Conservation (phyloP, 768 basidiomycete genomes). For the Thelephora ganbajun region DNA sequence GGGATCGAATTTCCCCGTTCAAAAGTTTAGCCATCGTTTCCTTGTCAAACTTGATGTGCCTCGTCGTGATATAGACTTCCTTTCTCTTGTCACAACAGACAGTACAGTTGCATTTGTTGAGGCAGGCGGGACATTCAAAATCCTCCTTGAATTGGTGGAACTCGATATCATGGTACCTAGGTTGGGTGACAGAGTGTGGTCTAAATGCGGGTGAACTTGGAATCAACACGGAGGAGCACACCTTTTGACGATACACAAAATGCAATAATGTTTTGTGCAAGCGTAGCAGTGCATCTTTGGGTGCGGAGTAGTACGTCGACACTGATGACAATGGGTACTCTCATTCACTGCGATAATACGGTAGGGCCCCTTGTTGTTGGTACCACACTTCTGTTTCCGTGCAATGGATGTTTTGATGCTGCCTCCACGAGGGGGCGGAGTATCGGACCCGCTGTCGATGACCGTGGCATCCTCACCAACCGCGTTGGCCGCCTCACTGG, state of each 20-base stretch:
- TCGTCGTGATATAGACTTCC: slow-evolving; percentile 27
- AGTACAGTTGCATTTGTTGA: slow-evolving; percentile 34
- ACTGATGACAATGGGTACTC: slow-evolving; percentile 23
- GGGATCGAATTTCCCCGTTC: background rate
- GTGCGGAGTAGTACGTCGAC: slow-evolving; percentile 13
- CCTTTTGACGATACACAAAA: slow-evolving; percentile 21
- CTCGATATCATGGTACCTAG: slow-evolving; percentile 25
- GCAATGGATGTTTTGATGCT: too few species aligned
- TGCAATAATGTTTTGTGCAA: slow-evolving; percentile 22
- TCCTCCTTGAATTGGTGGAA: slow-evolving; percentile 16
- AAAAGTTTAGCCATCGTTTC: background rate
- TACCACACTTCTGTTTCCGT: too few species aligned
- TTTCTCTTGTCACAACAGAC: slow-evolving; percentile 29
- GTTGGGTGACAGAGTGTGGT: background rate
- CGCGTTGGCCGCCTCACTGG: too few species aligned
- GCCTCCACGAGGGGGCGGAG: too few species aligned
- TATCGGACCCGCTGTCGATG: too few species aligned
- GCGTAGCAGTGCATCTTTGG: slow-evolving; percentile 25
- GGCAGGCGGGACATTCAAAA: slow-evolving; percentile 33
- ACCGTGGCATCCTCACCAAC: too few species aligned
- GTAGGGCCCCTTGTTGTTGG: too few species aligned
- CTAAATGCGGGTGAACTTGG: background rate
- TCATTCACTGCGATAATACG: background rate
- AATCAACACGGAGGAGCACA: slow-evolving; percentile 6
- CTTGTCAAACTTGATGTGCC: background rate